These are phyloP conservation scores for Aechmea fasciata DNA, from an alignment of 176 grass and related monocot genomes.

Conservation along the genomic window DNA sequence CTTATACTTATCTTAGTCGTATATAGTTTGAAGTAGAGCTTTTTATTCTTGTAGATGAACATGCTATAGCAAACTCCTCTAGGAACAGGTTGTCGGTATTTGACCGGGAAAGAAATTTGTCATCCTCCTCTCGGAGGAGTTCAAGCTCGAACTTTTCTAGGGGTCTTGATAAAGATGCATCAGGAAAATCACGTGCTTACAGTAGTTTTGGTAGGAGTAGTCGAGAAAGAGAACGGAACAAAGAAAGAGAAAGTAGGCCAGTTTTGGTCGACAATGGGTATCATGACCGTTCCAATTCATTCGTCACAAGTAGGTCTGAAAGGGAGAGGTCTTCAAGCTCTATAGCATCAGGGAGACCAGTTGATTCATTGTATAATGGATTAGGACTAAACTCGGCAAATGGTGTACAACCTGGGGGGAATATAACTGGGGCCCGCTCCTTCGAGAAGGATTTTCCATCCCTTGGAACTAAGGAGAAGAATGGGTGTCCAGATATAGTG, in stretches of 20 bases:
- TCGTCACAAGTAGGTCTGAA: slow-evolving; percentile 41
- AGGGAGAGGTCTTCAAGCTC: slow-evolving; percentile 32
- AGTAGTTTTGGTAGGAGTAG: slow-evolving; percentile 45
- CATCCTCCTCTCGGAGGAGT: slow-evolving; percentile 26
- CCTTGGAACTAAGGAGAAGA: slow-evolving; percentile 48
- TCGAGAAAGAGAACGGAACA: slow-evolving; percentile 39
- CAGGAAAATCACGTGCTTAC: slow-evolving; percentile 47
- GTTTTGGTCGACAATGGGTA: slow-evolving; percentile 18
- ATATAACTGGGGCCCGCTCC: slow-evolving; percentile 19
- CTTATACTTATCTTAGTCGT: background rate
- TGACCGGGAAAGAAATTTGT: slow-evolving; percentile 27
- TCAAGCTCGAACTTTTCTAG: slow-evolving; percentile 36
- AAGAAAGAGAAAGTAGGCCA: slow-evolving; percentile 39
- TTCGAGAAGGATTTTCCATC: slow-evolving; percentile 69
- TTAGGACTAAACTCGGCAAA: slow-evolving; percentile 28
- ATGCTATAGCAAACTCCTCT: slow-evolving; percentile 29
- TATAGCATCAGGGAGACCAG: slow-evolving; percentile 14
- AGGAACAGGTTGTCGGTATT: slow-evolving; percentile 28
- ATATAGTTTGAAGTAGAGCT: background rate
- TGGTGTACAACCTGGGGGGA: slow-evolving; percentile 21
- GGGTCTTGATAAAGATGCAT: slow-evolving; percentile 26
- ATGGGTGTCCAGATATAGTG: slow-evolving; percentile 28
- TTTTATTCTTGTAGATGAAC: slow-evolving; percentile 32
- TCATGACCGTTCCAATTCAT: slow-evolving; percentile 27
- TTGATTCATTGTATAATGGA: slow-evolving; percentile 38